A percentile compares a stretch with the other conserved stretches of the same genome.
Conservation (phyloP, 163 green algal genomes). For the Chlorella variabilis region DNA sequence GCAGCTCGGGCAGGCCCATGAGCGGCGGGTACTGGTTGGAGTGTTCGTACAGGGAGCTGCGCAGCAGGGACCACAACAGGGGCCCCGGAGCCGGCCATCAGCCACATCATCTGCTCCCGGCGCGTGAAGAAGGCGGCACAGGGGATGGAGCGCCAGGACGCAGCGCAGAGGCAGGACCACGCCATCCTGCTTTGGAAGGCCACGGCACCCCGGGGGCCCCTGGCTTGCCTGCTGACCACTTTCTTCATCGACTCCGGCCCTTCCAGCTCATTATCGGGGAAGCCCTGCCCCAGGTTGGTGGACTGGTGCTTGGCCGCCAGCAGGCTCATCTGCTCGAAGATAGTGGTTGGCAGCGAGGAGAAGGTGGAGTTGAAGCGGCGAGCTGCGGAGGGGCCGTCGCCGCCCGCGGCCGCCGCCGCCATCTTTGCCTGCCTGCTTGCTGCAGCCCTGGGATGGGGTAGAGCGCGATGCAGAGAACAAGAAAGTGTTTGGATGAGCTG, state of each 20-base stretch:
- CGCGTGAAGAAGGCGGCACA: too few species aligned
- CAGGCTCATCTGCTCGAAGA: slow-evolving; percentile 79
- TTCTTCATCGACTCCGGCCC: slow-evolving; percentile 48
- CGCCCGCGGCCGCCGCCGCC: neutral
- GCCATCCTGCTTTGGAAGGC: too few species aligned
- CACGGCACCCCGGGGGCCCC: too few species aligned
- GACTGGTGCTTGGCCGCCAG: slow-evolving; percentile 70
- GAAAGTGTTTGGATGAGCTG: too few species aligned
- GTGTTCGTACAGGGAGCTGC: slow-evolving; percentile 45
- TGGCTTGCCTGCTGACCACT: neutral
- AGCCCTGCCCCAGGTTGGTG: slow-evolving; percentile 82
- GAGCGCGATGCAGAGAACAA: too few species aligned
- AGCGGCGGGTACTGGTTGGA: slow-evolving; percentile 72
- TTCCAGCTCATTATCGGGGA: slow-evolving; percentile 56
- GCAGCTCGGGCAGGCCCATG: slow-evolving; percentile 70
- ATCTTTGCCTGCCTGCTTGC: too few species aligned
- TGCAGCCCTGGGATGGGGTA: too few species aligned
- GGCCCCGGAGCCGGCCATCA: too few species aligned
- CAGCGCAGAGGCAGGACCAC: too few species aligned
- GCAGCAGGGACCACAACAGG: too few species aligned
- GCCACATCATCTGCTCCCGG: too few species aligned
- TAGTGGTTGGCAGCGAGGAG: slow-evolving; percentile 64
- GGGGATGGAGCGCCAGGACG: too few species aligned
- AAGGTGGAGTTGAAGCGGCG: slow-evolving; percentile 43
- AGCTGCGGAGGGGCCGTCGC: neutral